Evolutionary conservation across 148 eudicot species (phyloP), one percentile per base, ranked within the genome.

Genomic region (Rhododendron molle): DNA sequence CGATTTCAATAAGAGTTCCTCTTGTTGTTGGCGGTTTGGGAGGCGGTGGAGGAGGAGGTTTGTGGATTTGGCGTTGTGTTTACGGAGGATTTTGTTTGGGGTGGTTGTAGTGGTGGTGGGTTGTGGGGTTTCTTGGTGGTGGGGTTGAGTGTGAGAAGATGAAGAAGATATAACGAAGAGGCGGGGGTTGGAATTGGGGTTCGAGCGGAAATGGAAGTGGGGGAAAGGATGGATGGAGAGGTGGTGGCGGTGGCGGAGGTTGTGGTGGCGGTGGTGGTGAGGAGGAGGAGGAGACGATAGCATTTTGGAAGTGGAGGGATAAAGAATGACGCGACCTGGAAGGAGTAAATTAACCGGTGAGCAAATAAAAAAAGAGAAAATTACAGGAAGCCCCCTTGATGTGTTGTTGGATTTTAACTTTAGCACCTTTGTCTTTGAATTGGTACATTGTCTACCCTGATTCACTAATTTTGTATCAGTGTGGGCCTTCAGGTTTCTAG

Each of bases 1-100:
- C 2, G 65, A 58, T 7, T 1, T 58, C 5, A 6, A 21, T 58
- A 58, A 58, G 65, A 58, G 65, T 21, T 58, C 65, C 65, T 58
- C 32, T 0, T 65, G 71, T 62, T 62, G 32, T 71, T 71, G 36
- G 38, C 58, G 65, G 28, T 79, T 56, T 4, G 88, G 78, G 76
- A 89, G 91, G 83, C 82, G 89, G 72, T 81, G 93, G 84, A 62
- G 87, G 87, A 95, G 90, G 81, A 91, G 40, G 74, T 91, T 78
- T 2, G 96, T 83, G 46, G 98, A 92, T 85, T 90, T 91, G 78
- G 92, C 88, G 89, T 96, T 96, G 90, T 96, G 98, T 9, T 87
- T 92, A 43, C 98, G 94, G 72, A 72, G 89, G 54, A 82, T 81
- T 86, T 40, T 40, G 44, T 40, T 40, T 6, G 44, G 44, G 44